phyloP scores from a whole-genome alignment of 192 early-diverging fungal species.

The Linnemannia hyalina region DNA sequence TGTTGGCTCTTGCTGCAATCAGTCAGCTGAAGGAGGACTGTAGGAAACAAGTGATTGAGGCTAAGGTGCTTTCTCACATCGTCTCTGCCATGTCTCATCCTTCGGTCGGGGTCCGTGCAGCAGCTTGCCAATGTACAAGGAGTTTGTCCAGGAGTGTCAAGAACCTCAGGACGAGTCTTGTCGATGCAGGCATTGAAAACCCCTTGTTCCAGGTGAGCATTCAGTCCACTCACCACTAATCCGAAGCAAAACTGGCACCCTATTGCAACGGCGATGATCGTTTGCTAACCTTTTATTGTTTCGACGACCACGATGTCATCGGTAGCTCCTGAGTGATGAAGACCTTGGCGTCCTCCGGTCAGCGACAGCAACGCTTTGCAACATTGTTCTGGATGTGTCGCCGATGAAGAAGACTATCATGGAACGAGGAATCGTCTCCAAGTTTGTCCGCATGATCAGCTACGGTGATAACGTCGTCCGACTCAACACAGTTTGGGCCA shows the following conservation, averaged over 20 bases:
- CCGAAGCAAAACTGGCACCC: neutral
- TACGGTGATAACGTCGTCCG: conserved; percentile 63
- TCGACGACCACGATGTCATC: neutral
- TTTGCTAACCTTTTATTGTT: neutral
- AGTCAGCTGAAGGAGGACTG: conserved; percentile 79
- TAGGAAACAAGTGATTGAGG: conserved; percentile 80
- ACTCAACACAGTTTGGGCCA: conserved; percentile 84
- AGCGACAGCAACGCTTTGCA: conserved; percentile 86
- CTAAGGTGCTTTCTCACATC: conserved; percentile 80
- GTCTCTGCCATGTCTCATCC: conserved; percentile 73
- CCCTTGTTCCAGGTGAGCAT: conserved; percentile 74
- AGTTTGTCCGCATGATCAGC: conserved; percentile 72
- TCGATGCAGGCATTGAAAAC: conserved; percentile 79
- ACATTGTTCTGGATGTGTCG: conserved; percentile 87
- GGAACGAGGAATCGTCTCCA: conserved; percentile 78
- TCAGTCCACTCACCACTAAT: neutral
- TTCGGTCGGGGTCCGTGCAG: conserved; percentile 69
- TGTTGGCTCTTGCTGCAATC: conserved; percentile 79
- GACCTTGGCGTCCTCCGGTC: conserved; percentile 71
- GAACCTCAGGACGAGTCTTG: conserved; percentile 79
- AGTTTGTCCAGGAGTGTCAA: conserved; percentile 83
- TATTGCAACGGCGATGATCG: neutral
- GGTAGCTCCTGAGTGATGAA: conserved; percentile 70
- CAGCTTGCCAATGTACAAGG: conserved; percentile 84
- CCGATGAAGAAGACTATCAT: conserved; percentile 83